phyloP scores from a whole-genome alignment of 768 basidiomycete genomes.

The Cystobasidium tubakii region DNA sequence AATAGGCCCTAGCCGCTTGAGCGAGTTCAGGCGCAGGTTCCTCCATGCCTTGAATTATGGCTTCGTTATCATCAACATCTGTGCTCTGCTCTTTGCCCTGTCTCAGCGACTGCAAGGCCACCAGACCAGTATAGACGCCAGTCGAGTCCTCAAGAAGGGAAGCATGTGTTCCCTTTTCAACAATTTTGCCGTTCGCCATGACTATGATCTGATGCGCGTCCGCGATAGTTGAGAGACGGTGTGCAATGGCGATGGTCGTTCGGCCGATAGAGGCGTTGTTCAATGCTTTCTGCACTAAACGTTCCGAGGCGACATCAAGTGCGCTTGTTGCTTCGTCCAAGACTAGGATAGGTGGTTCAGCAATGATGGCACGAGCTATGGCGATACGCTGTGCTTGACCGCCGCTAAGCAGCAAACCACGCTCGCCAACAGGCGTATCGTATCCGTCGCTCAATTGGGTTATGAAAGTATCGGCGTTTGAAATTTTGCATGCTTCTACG shows the following conservation, averaged over 20 bases:
- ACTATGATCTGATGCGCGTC: conserved; percentile 52
- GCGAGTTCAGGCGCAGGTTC: conserved; percentile 2
- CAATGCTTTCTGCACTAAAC: conserved; percentile 53
- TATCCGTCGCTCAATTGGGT: conserved; percentile 52
- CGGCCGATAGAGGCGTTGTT: conserved; percentile 52
- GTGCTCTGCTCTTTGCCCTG: conserved; percentile 29
- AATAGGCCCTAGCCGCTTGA: background rate
- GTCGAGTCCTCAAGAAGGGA: conserved; percentile 56
- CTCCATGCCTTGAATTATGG: conserved; percentile 21
- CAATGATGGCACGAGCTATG: conserved; percentile 53
- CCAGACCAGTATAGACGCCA: conserved; percentile 68
- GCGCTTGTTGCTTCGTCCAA: conserved; percentile 53
- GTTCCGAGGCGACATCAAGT: conserved; percentile 52
- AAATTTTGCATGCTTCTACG: conserved; percentile 52
- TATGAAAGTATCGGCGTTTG: conserved; percentile 55
- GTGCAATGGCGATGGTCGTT: conserved; percentile 53
- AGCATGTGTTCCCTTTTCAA: conserved; percentile 44
- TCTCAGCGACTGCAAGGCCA: conserved; percentile 65
- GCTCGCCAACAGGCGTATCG: conserved; percentile 52
- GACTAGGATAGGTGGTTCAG: conserved; percentile 49
- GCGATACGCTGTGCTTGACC: conserved; percentile 55
- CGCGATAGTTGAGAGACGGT: conserved; percentile 50
- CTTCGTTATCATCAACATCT: background rate
- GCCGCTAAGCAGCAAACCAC: conserved; percentile 54
- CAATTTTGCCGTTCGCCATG: conserved; percentile 51